These are phyloP conservation scores for Candida yuanshanica DNA, from an alignment of 805 yeast genomes.

Conservation along the genomic window DNA sequence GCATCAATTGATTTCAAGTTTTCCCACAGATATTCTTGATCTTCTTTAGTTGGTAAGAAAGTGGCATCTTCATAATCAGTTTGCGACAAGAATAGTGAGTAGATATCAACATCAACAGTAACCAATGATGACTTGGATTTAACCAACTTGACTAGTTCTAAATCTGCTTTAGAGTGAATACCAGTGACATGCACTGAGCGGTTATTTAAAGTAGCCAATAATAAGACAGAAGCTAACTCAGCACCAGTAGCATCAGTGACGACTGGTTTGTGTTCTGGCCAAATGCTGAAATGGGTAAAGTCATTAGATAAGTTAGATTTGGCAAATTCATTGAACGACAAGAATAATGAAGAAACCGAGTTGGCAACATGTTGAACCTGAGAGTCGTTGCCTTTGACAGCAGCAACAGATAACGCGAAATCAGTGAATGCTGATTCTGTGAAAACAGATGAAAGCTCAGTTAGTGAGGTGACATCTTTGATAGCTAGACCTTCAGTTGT, in stretches of 20 bases:
- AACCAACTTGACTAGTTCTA: slow-evolving; percentile 78
- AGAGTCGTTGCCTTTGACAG: slow-evolving; percentile 61
- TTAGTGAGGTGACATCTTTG: slow-evolving; percentile 58
- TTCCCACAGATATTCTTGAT: slow-evolving; percentile 79
- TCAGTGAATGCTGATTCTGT: slow-evolving; percentile 69
- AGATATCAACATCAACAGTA: slow-evolving; percentile 85
- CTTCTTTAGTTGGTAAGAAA: slow-evolving; percentile 75
- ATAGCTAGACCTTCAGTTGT: slow-evolving; percentile 57
- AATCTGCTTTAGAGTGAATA: slow-evolving; percentile 74
- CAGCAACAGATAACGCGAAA: slow-evolving; percentile 78
- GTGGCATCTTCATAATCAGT: slow-evolving; percentile 64
- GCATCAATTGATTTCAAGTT: slow-evolving; percentile 70
- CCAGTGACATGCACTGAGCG: slow-evolving; percentile 86
- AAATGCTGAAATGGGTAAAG: slow-evolving; percentile 69
- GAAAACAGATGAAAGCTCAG: slow-evolving; percentile 49
- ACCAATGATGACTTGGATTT: slow-evolving; percentile 77
- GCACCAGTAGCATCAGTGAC: slow-evolving; percentile 90
- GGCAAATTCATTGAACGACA: slow-evolving; percentile 72
- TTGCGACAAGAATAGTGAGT: slow-evolving; percentile 69
- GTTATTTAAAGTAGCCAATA: slow-evolving; percentile 82
- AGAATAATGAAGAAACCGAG: slow-evolving; percentile 70
- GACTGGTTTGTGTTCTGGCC: slow-evolving; percentile 84
- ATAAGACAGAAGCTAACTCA: slow-evolving; percentile 84
- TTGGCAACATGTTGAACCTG: slow-evolving; percentile 56
- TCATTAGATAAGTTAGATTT: slow-evolving; percentile 66